These are phyloP conservation scores for Candida anutae DNA, from an alignment of 1,139 yeast species.

Conservation along the genomic window DNA sequence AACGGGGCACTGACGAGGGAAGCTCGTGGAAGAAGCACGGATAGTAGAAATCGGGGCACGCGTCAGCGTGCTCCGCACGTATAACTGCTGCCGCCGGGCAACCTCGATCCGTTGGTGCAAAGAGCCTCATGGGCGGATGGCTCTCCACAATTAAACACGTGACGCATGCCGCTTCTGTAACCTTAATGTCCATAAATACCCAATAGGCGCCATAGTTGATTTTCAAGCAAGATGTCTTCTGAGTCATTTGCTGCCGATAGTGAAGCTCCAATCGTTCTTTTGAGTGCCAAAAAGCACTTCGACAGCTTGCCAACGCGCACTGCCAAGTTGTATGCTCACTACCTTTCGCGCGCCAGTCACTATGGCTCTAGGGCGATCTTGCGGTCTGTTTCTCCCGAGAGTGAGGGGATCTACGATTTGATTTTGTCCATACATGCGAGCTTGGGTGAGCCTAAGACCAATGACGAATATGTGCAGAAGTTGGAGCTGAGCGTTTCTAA, in stretches of 20 bases:
- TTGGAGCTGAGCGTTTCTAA: conserved; percentile 19
- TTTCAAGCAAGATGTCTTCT: no score
- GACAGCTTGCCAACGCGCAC: conserved; percentile 26
- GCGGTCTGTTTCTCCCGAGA: conserved; percentile 79
- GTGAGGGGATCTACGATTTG: conserved; percentile 66
- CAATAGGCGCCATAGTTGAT: no score
- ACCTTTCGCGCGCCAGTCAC: conserved; percentile 73
- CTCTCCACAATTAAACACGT: no score
- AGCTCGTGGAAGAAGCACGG: no score
- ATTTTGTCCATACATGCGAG: conserved; percentile 49
- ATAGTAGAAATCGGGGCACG: no score
- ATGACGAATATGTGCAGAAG: conserved; percentile 31
- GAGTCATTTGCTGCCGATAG: conserved; percentile 23
- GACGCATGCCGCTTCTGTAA: no score
- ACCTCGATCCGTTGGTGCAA: no score
- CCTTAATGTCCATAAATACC: no score
- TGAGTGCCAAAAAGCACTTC: conserved; percentile 38
- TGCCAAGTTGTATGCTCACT: conserved; percentile 65
- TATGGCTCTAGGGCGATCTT: conserved; percentile 74
- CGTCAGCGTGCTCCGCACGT: no score
- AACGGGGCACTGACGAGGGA: no score
- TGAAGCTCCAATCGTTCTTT: conserved; percentile 35
- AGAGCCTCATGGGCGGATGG: no score
- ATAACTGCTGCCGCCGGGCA: no score
- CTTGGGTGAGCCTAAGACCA: conserved; percentile 37